These are phyloP conservation scores for Pleurotus cornucopiae DNA, from an alignment of 768 basidiomycete species.

Conservation along the genomic window DNA sequence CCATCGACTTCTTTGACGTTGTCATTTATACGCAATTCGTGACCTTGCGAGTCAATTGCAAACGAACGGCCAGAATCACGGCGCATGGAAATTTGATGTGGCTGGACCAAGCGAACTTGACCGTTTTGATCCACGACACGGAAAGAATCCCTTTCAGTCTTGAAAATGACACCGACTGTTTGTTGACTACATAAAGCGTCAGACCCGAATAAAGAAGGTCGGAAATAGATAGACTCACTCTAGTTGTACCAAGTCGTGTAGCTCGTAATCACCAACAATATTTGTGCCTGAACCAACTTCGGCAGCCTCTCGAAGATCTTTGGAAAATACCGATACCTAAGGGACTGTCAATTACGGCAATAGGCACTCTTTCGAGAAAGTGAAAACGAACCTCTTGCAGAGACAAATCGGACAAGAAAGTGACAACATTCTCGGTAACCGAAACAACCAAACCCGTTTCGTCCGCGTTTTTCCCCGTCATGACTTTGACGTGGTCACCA, in stretches of 20 bases:
- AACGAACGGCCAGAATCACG: constrained; percentile 78
- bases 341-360: constrained; percentile 9
- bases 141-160: constrained; percentile 94
- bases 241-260: constrained; percentile 95
- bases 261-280: constrained; percentile 87
- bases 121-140: constrained; percentile 95
- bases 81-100: constrained; percentile 92
- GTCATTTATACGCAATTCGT: constrained; percentile 83
- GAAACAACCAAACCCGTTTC: constrained; percentile 96
- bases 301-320: constrained; percentile 94
- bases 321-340: constrained; percentile 94
- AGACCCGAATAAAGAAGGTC: constrained; percentile 5
- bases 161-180: constrained; percentile 96
- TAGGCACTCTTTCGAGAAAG: not conserved
- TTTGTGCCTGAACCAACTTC: constrained; percentile 94
- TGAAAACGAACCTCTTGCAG: constrained; percentile 75
- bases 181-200: constrained; percentile 53
- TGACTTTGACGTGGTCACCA: constrained; percentile 98
- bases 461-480: constrained; percentile 90
- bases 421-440: constrained; percentile 85
- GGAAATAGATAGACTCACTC: constrained; percentile 57
- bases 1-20: constrained; percentile 91
- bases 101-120: constrained; percentile 82
- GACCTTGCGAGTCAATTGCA: constrained; percentile 85
- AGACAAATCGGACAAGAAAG: constrained; percentile 96